Conservation (phyloP, 345 rosid genomes). For the Populus deltoides region DNA sequence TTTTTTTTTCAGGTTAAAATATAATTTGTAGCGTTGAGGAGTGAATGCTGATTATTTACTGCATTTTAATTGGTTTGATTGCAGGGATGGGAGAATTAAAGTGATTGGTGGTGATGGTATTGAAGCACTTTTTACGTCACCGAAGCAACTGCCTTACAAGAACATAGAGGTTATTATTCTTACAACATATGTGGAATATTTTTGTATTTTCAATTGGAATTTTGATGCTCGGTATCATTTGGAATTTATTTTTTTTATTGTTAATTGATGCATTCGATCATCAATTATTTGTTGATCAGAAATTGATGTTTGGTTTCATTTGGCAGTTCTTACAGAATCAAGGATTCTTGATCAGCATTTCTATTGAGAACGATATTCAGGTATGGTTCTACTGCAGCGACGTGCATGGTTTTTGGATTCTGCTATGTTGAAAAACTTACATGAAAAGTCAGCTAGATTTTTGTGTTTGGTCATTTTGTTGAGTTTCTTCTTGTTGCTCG, state of each 20-base stretch:
- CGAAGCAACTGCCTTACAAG: conserved; percentile 65
- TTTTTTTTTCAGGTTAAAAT: too few relatives aligned
- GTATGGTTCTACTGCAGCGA: conserved; percentile 27
- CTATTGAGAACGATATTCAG: conserved; percentile 76
- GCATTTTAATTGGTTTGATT: neutral
- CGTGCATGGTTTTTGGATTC: neutral
- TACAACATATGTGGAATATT: neutral
- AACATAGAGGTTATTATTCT: conserved; percentile 44
- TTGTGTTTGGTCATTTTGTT: neutral
- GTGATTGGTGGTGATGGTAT: conserved; percentile 75
- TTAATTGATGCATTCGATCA: too few relatives aligned
- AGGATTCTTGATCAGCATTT: conserved; percentile 65
- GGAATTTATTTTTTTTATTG: neutral
- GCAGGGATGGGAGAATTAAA: conserved; percentile 88
- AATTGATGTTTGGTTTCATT: conserved; percentile 6
- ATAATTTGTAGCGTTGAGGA: too few relatives aligned
- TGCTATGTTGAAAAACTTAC: neutral
- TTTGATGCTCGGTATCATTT: conserved; percentile 1
- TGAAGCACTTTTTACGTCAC: conserved; percentile 75
- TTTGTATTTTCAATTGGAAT: neutral
- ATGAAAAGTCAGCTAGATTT: neutral
- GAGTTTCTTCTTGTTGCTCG: neutral
- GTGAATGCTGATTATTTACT: too few relatives aligned
- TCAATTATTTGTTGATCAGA: neutral
- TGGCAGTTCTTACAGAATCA: conserved; percentile 74